Base-by-base conservation (phyloP, 495 filamentous ascomycete genomes). In the Friedmanniomyces simplex region DNA sequence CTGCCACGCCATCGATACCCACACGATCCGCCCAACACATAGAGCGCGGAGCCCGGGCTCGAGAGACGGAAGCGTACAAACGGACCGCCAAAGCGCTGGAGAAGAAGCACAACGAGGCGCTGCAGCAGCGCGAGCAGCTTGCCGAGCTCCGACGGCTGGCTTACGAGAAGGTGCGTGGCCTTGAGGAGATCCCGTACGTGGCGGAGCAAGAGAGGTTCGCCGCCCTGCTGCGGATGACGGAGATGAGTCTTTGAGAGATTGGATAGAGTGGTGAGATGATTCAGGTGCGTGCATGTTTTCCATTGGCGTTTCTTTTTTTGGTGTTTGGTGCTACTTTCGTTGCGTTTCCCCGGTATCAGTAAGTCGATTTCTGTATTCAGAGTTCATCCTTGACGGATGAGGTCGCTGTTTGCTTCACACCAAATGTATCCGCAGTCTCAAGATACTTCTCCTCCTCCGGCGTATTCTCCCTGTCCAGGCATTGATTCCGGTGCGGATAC, bases 401-500 rank as follows among this genome's bases (percentile, higher is more conserved):
- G 4, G 2, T 20, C 18, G 16, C 34, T 11, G 22, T 28, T 32
- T 58, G 58, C 54, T 47, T 45, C 42, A 65, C 60, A 0, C 72
- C 71, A 63, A 73, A 74, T 3, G 63, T 74, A n/a, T 63, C 62
- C 8, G 68, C 71, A 20, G 63, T 62, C 49, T 70, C 36, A 48
- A 63, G 21, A 53, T 63, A 72, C 45, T 58, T 52, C 37, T 22
- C 54, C 59, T 75, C 72, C 39, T 69, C 72, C 22, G 51, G 52
- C 20, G 69, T 73, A 1, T 49, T 49, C 47, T 63, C 57, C 57
- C 73, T 61, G 11, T 66, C 71, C 39, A 74, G 28, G 14, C 53
- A 59, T 14, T 54, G 55, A 64, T 75, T 75, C 28, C 72, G 60
- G 59, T 73, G 66, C 16, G 71, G 71, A 69, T 72, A 75, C 36